phyloP scores from a whole-genome alignment of 148 eudicot genomes.

The Vaccinium myrtillus region DNA sequence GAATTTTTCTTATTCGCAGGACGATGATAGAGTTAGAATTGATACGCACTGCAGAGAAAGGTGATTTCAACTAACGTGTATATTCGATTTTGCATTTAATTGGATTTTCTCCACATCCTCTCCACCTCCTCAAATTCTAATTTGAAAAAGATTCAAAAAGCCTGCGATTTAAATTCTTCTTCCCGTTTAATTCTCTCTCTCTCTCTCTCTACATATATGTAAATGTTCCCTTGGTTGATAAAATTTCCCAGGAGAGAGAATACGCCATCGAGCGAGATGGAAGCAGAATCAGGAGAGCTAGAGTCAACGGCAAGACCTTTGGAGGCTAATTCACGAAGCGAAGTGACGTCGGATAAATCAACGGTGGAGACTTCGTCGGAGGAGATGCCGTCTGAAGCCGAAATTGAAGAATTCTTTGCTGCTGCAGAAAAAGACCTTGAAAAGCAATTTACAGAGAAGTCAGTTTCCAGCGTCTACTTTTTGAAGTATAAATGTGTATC shows the following conservation, averaged over 20 bases:
- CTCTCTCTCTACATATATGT: background rate
- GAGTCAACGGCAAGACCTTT: slow-evolving; percentile 21
- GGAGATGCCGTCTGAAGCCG: slow-evolving; percentile 59
- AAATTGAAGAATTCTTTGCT: slow-evolving; percentile 72
- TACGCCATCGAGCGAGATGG: slow-evolving; percentile 17
- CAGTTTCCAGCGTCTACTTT: slow-evolving; percentile 9
- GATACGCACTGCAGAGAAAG: slow-evolving; percentile 24
- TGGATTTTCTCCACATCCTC: too few species aligned
- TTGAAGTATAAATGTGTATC: background rate
- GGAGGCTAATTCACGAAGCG: slow-evolving; percentile 21
- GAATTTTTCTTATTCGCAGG: slow-evolving; percentile 9
- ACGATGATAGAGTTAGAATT: background rate
- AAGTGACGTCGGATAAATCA: background rate
- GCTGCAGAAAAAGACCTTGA: slow-evolving; percentile 58
- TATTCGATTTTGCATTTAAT: background rate
- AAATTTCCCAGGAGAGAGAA: slow-evolving; percentile 32
- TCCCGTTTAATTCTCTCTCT: background rate
- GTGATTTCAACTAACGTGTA: slow-evolving; percentile 1
- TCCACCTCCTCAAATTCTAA: slow-evolving; percentile 13
- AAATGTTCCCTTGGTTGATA: background rate
- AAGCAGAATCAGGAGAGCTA: slow-evolving; percentile 29
- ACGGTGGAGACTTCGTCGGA: background rate
- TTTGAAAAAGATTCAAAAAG: slow-evolving; percentile 1
- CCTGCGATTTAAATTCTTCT: background rate
- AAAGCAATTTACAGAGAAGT: slow-evolving; percentile 63